Evolutionary conservation across 176 grass and related monocot species (phyloP), one percentile per base, ranked within the genome.

Genomic region (Triticum urartu): DNA sequence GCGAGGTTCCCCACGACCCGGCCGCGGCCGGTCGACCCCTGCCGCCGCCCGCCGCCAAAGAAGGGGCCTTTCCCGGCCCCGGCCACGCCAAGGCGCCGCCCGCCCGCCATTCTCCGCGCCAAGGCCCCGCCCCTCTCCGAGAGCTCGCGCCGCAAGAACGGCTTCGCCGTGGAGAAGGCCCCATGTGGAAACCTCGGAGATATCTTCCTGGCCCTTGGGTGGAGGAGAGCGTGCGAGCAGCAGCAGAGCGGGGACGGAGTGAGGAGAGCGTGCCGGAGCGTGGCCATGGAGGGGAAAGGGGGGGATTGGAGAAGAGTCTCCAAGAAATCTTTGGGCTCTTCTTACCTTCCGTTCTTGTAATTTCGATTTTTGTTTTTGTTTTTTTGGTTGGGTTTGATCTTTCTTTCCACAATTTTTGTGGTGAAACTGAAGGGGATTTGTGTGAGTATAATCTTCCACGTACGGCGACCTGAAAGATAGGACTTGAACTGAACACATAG

Each of bases 1-100:
- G 81, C 87, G 75, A 98, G 88, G 89, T 98, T 98, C 24, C 89
- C 78, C 47, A 98, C 69, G 17, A 93, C 65, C 66, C 95, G 89
- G 36, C 82, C 15, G 33, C 95, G 89, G 42, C 82, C 15, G 40
- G 85, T 80, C 20, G 77, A 80, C 58, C 74, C 78, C 75, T 85
- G 92, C 75, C 81, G 85, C 21, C 91, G 89, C 34, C 92, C 91
- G 65, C 90, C 93, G 48, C 93, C 89, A 60, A 97, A 97, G 78
- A 90, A 88, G 77, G 92, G 93, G 10, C 95, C 92, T 80, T 72
- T 72, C 75, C 92, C 91, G 3, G 89, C 88, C 36, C 76, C 84
- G 17, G 88, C 74, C 14, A 88, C 72, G 30, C 63, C 81, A 28
- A 87, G 64, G 20, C 86, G 61, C 47, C 69, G 78, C 43, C 87